A percentile compares a stretch with the other conserved stretches of the same genome.
phyloP scores from a whole-genome alignment of 768 basidiomycete genomes.

The Harrya chromipes region DNA sequence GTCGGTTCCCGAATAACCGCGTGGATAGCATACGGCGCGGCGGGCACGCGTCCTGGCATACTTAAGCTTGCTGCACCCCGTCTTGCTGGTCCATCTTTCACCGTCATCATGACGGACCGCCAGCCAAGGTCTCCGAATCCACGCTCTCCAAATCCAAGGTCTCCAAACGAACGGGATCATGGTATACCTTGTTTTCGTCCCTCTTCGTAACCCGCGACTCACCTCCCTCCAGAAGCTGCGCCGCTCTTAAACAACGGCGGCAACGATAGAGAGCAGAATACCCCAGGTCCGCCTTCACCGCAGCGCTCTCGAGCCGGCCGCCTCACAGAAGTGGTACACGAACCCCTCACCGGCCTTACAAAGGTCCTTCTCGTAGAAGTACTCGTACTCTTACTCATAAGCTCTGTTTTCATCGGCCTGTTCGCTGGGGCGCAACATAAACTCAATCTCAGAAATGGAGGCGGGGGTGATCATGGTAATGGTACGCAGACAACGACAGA shows the following conservation, averaged over 20 bases:
- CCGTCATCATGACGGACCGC: constrained; percentile 53
- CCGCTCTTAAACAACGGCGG: constrained; percentile 57
- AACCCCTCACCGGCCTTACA: constrained; percentile 80
- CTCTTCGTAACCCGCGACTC: neutral
- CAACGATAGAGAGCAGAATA: constrained; percentile 37
- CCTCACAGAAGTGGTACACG: constrained; percentile 57
- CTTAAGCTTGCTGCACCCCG: constrained; percentile 23
- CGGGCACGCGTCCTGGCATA: constrained; percentile 28
- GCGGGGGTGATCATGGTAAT: constrained; percentile 29
- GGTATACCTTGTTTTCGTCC: constrained; percentile 33
- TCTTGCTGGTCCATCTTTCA: constrained; percentile 9
- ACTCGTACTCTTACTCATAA: constrained; percentile 75
- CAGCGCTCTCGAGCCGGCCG: constrained; percentile 25
- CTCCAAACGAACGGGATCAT: constrained; percentile 57
- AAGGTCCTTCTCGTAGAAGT: constrained; percentile 75
- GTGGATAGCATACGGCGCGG: constrained; percentile 26
- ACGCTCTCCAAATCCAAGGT: constrained; percentile 39
- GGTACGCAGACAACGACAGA: constrained; percentile 34
- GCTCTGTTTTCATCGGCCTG: constrained; percentile 87
- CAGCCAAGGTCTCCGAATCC: constrained; percentile 55
- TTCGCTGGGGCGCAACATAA: constrained; percentile 88
- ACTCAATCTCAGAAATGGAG: constrained; percentile 50
- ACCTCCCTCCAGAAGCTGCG: constrained; percentile 49
- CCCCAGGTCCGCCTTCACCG: constrained; percentile 37
- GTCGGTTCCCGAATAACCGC: constrained; percentile 16